These are phyloP conservation scores for Warburgia ugandensis DNA, from an alignment of 164 flowering plant species.

Conservation along the genomic window DNA sequence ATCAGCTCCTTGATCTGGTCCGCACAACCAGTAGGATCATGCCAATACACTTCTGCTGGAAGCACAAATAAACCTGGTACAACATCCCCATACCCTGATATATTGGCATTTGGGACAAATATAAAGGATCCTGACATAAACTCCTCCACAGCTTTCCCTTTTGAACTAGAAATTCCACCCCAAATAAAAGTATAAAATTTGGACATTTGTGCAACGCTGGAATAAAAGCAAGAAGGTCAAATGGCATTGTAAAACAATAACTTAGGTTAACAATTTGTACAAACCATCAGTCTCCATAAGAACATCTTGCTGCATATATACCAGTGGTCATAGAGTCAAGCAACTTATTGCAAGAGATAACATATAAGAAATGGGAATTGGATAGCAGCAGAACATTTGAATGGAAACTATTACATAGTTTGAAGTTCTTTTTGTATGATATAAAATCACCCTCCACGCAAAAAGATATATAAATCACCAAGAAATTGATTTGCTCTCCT, in stretches of 20 bases:
- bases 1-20: constrained; percentile 25
- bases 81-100: constrained; percentile 34
- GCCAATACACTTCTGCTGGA: constrained; percentile 69
- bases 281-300: too few species aligned
- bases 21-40: constrained; percentile 59
- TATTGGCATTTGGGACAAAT: constrained; percentile 57
- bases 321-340: too few species aligned
- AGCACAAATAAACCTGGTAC: constrained; percentile 60
- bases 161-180: constrained; percentile 42
- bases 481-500: too few species aligned
- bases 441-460: too few species aligned
- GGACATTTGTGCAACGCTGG: constrained; percentile 82
- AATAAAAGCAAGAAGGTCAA: constrained; percentile 3
- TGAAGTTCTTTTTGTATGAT: too few species aligned
- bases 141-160: constrained; percentile 28
- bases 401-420: too few species aligned
- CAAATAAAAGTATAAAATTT: constrained; percentile 66
- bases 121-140: constrained; percentile 52
- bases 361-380: too few species aligned
- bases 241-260: neutral
- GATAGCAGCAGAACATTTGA: too few species aligned
- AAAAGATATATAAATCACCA: too few species aligned
- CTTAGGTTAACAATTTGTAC: too few species aligned
- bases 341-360: too few species aligned
- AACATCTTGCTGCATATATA: too few species aligned